Evolutionary conservation across 805 yeast genomes (phyloP).

Genomic region (Kodamaea sagamina): DNA sequence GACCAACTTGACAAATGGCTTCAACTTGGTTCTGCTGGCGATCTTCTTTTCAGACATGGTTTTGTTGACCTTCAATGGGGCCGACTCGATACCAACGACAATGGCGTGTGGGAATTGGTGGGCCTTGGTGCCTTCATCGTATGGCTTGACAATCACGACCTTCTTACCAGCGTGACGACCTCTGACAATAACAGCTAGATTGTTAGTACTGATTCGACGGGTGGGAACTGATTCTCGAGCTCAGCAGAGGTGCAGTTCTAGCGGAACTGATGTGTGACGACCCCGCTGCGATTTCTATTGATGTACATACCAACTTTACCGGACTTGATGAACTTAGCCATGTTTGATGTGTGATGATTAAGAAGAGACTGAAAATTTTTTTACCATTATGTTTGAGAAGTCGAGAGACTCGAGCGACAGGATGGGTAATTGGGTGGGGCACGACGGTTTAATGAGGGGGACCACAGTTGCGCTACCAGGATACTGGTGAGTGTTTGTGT

Average conservation of each 20-base stretch:
- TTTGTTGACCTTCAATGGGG: slow-evolving; percentile 96
- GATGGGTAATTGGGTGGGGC: too few relatives aligned
- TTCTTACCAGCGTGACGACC: slow-evolving; percentile 99
- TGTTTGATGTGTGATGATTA: slow-evolving; percentile 43
- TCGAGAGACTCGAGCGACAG: not conserved
- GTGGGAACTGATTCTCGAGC: too few relatives aligned
- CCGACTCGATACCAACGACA: slow-evolving; percentile 99
- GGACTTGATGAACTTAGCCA: slow-evolving; percentile 99
- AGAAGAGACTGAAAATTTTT: slow-evolving; percentile 28
- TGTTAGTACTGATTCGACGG: slow-evolving; percentile 17
- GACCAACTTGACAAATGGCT: slow-evolving; percentile 98
- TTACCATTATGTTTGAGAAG: slow-evolving; percentile 12
- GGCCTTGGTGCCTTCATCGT: slow-evolving; percentile 97
- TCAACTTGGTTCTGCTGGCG: slow-evolving; percentile 96
- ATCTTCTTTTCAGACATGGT: slow-evolving; percentile 93
- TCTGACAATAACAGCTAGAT: slow-evolving; percentile 93
- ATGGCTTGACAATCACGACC: slow-evolving; percentile 98
- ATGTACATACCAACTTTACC: slow-evolving; percentile 95
- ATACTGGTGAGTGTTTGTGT: not conserved
- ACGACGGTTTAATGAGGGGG: not conserved
- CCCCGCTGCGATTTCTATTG: not conserved
- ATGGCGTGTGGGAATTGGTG: slow-evolving; percentile 99
- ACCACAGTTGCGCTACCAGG: slow-evolving; percentile 4
- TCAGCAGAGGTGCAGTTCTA: too few relatives aligned
- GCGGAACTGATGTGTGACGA: too few relatives aligned